A percentile compares a stretch with the other conserved stretches of the same genome.
Conservation (phyloP, 2,329 filamentous ascomycete species). For the Aspergillus sergii region DNA sequence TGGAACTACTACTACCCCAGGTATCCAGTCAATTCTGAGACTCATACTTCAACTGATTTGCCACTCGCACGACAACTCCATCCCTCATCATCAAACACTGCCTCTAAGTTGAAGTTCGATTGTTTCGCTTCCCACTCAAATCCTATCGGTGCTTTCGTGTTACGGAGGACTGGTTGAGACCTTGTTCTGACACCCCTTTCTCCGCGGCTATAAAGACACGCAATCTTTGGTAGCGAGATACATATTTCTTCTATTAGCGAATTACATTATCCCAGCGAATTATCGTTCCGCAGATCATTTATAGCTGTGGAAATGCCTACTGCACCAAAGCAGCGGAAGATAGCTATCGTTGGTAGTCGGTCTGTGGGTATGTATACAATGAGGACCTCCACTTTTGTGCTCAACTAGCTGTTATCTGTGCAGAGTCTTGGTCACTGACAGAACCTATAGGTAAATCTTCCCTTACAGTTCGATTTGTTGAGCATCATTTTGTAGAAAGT, state of each 20-base stretch:
- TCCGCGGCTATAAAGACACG: not conserved
- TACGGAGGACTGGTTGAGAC: not conserved
- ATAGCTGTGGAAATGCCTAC: constrained; percentile 59
- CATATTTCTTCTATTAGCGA: not conserved
- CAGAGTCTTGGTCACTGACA: constrained; percentile 14
- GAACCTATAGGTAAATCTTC: constrained; percentile 81
- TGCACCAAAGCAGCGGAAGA: constrained; percentile 84
- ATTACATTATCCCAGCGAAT: not conserved
- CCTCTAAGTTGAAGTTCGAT: not conserved
- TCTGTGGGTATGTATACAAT: constrained; percentile 70
- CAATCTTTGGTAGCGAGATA: not conserved
- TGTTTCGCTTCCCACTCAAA: not conserved
- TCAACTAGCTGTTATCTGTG: not conserved
- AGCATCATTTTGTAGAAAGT: constrained; percentile 96
- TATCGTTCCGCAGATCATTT: not conserved
- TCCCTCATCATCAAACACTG: constrained; percentile 2
- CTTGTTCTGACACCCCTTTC: not conserved
- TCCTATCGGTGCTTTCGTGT: not conserved
- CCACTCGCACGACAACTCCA: constrained; percentile 19
- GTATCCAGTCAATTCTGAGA: not conserved
- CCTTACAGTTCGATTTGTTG: constrained; percentile 93
- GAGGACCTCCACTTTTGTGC: not conserved
- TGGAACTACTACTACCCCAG: not conserved
- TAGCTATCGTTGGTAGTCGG: constrained; percentile 92
- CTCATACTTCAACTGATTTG: constrained; percentile 11